Conservation (phyloP, 2,329 filamentous ascomycete species). For the Ophiostoma australiae region DNA sequence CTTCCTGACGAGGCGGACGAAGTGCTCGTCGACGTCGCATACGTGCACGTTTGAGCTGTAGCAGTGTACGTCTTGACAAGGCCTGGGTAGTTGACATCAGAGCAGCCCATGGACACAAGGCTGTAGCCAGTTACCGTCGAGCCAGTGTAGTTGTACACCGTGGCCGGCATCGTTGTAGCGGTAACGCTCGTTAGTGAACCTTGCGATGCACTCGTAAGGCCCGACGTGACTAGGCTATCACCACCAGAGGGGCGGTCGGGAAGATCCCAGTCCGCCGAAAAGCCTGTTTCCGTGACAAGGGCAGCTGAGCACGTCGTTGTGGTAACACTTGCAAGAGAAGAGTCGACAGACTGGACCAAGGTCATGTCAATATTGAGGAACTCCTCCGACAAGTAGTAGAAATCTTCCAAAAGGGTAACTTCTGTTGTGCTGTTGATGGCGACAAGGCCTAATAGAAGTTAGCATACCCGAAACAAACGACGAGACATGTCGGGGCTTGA, state of each 20-base stretch:
- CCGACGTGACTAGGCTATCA: not conserved
- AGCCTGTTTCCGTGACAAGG: not conserved
- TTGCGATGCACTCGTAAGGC: not conserved
- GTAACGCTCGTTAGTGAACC: not conserved
- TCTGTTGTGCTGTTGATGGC: not conserved
- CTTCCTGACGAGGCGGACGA: not conserved
- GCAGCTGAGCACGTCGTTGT: not conserved
- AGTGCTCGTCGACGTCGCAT: not conserved
- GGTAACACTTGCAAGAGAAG: not conserved
- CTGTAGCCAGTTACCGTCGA: slow-evolving; percentile 69
- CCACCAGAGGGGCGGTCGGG: not conserved
- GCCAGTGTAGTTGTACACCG: slow-evolving; percentile 52
- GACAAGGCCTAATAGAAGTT: not conserved
- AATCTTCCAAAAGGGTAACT: not conserved
- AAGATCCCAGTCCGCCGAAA: not conserved
- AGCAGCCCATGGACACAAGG: slow-evolving; percentile 52
- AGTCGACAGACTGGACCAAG: not conserved
- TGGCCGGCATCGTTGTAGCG: slow-evolving; percentile 40
- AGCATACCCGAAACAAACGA: not conserved
- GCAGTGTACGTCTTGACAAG: slow-evolving; percentile 3
- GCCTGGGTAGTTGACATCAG: not conserved
- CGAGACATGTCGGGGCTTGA: not conserved
- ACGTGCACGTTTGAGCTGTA: not conserved
- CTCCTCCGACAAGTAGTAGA: not conserved
- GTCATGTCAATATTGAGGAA: not conserved